A percentile compares a stretch with the other conserved stretches of the same genome.
Conservation (phyloP, 306 rosid genomes). For the Vigna mungo region DNA sequence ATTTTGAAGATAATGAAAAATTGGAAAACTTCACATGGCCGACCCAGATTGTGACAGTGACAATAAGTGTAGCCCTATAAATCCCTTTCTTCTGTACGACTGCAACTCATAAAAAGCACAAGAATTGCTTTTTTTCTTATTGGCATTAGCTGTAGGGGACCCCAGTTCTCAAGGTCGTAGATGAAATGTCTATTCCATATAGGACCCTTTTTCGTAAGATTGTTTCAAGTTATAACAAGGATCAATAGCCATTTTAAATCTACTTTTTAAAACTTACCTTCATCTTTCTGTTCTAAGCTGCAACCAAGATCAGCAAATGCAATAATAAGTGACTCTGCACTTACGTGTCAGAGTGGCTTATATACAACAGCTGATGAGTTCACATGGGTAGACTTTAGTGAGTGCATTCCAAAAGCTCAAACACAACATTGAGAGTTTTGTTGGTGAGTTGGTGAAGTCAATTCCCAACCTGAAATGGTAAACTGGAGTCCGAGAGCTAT, state of each 20-base stretch:
- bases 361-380: no score
- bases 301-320: no score
- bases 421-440: no score
- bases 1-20: not conserved
- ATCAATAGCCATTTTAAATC: not conserved
- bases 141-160: conserved; percentile 43
- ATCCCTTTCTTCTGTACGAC: not conserved
- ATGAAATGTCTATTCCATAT: conserved; percentile 8
- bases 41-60: conserved; percentile 16
- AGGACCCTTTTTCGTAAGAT: not conserved
- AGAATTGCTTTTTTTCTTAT: conserved; percentile 28
- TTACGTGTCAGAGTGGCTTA: no score
- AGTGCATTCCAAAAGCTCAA: no score
- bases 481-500: no score
- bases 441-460: no score
- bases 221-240: not conserved
- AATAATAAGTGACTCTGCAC: no score
- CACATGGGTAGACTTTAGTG: no score
- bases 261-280: no score
- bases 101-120: conserved; percentile 22
- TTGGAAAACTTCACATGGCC: conserved; percentile 36
- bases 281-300: no score
- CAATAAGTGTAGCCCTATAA: conserved; percentile 3
- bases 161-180: conserved; percentile 15
- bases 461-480: no score